phyloP scores from a whole-genome alignment of 768 basidiomycete genomes.

The Amanita exitialis region DNA sequence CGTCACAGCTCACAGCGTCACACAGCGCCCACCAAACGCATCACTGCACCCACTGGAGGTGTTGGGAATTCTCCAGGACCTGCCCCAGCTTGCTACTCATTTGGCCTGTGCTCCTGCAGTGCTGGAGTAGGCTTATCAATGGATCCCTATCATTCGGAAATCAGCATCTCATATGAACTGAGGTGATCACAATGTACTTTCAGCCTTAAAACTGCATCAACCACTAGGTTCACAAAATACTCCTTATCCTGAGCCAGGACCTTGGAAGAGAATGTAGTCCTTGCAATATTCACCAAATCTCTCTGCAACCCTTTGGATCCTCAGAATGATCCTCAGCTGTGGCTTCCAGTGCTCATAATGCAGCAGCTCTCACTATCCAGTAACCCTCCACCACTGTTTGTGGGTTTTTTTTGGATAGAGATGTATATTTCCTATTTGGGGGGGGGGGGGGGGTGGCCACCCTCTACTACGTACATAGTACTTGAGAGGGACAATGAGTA shows the following conservation, averaged over 20 bases:
- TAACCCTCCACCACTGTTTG: conserved; percentile 98
- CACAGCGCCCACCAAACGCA: too few species aligned
- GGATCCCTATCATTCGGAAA: conserved; percentile 57
- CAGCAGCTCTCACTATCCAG: conserved; percentile 81
- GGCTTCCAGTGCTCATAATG: conserved; percentile 74
- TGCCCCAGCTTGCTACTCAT: too few species aligned
- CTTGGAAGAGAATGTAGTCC: conserved; percentile 92
- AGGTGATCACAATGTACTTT: conserved; percentile 38
- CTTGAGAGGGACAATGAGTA: too few species aligned
- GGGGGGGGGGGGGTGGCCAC: too few species aligned
- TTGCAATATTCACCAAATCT: conserved; percentile 94
- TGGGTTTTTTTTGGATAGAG: too few species aligned
- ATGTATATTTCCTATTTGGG: too few species aligned
- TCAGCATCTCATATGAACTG: not conserved
- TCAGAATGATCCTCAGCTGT: conserved; percentile 81
- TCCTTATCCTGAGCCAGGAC: conserved; percentile 95
- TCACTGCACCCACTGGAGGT: too few species aligned
- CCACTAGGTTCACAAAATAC: conserved; percentile 96
- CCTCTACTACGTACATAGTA: too few species aligned
- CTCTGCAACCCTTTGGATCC: conserved; percentile 62
- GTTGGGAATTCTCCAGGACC: too few species aligned
- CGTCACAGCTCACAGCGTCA: too few species aligned
- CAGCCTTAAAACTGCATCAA: conserved; percentile 89
- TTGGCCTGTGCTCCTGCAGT: too few species aligned
- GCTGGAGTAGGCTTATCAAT: too few species aligned